These are phyloP conservation scores for Penicillium freii DNA, from an alignment of 2,329 filamentous ascomycete genomes.

Conservation along the genomic window DNA sequence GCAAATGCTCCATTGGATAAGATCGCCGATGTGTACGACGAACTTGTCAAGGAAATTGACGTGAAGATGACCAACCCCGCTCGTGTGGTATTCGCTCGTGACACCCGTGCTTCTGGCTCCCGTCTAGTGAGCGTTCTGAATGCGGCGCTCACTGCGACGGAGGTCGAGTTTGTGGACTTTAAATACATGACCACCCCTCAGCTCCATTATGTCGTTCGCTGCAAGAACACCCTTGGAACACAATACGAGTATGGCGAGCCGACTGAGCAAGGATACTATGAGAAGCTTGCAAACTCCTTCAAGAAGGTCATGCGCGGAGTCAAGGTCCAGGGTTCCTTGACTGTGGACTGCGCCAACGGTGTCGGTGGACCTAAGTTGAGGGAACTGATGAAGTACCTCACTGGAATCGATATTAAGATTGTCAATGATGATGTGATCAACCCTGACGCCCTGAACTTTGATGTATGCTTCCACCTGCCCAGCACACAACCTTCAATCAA, in stretches of 20 bases:
- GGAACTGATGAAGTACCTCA: conserved; percentile 81
- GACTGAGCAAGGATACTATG: conserved; percentile 89
- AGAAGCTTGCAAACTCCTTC: conserved; percentile 85
- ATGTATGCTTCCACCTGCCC: conserved; percentile 55
- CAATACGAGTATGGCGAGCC: conserved; percentile 83
- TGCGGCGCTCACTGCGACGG: conserved; percentile 74
- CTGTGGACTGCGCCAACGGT: conserved; percentile 94
- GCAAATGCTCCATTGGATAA: conserved; percentile 80
- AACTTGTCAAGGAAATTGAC: conserved; percentile 71
- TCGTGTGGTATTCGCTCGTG: conserved; percentile 83
- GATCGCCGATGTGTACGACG: conserved; percentile 72
- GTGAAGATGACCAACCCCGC: conserved; percentile 69
- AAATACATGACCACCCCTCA: conserved; percentile 96
- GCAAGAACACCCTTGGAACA: conserved; percentile 87
- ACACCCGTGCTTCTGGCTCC: conserved; percentile 89
- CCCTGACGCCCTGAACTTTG: conserved; percentile 82
- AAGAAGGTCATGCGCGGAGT: conserved; percentile 75
- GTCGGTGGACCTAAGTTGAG: conserved; percentile 88
- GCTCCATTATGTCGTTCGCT: conserved; percentile 92
- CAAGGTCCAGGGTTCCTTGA: conserved; percentile 70
- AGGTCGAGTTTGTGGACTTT: conserved; percentile 74
- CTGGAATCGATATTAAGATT: conserved; percentile 75
- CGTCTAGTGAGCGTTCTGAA: conserved; percentile 75
- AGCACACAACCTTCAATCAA: not conserved
- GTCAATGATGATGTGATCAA: conserved; percentile 92